Evolutionary conservation across 306 rosid species (phyloP).

Genomic region (Medicago lupulina): DNA sequence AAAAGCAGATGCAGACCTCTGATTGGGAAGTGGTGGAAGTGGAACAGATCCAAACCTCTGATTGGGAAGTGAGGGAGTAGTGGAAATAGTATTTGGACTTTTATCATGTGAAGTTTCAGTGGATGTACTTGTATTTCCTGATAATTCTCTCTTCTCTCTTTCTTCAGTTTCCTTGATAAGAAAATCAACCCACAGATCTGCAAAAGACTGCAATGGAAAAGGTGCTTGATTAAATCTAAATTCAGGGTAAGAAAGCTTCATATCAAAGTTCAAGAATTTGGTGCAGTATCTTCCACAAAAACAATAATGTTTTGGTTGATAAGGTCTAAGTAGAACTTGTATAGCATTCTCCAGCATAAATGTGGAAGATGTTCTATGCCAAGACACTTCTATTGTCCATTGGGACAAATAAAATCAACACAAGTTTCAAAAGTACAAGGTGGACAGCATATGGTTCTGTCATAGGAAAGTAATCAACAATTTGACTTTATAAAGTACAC

Average conservation of each 20-base stretch:
- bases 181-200: conserved; percentile 32
- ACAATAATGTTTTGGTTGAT: neutral
- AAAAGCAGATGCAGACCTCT: conserved; percentile 23
- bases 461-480: neutral
- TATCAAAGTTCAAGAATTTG: conserved; percentile 10
- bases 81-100: conserved; percentile 4
- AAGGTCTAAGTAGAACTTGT: neutral
- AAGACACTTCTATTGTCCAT: neutral
- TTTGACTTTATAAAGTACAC: neutral
- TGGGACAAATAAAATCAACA: conserved; percentile 12
- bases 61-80: conserved; percentile 18
- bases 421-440: neutral
- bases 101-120: conserved; percentile 8
- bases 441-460: neutral
- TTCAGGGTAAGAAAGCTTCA: neutral
- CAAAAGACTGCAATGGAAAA: conserved; percentile 21
- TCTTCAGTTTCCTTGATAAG: conserved; percentile 32
- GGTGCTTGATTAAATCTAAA: neutral
- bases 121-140: conserved; percentile 13
- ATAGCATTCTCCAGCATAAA: neutral
- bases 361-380: neutral
- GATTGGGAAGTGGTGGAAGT: conserved; percentile 14
- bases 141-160: conserved; percentile 19
- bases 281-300: neutral
- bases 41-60: conserved; percentile 11